Percentiles rank a stretch among this genome's conserved stretches.
phyloP scores from a whole-genome alignment of 208 protist genomes.

The Leishmania tropica region DNA sequence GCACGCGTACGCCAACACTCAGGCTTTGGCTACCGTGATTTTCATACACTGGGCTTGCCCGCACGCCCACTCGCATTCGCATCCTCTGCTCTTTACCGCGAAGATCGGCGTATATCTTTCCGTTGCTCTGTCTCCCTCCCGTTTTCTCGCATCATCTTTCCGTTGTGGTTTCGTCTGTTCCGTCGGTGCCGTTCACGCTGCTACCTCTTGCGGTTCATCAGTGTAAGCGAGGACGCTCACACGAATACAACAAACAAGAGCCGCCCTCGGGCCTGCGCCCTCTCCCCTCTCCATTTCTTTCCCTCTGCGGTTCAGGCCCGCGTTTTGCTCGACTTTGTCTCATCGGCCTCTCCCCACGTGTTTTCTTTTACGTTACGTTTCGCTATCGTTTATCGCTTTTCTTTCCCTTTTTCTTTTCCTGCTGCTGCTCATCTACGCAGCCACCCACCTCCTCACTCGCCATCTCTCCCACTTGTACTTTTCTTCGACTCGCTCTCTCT shows the following conservation, averaged over 20 bases:
- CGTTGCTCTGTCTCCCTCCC: constrained; percentile 3
- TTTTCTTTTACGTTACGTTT: too few relatives aligned
- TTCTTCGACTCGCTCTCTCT: not conserved
- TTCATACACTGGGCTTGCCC: not conserved
- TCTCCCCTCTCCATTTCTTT: not conserved
- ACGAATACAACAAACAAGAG: not conserved
- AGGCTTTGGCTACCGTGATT: not conserved
- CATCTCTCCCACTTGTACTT: not conserved
- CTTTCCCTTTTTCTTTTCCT: not conserved
- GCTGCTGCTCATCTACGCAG: not conserved
- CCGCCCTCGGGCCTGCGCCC: not conserved
- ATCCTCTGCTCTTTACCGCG: not conserved
- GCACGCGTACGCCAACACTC: not conserved
- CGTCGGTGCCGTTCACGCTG: not conserved
- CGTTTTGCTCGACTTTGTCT: not conserved
- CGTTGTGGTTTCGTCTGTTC: not conserved
- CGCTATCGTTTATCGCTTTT: not conserved
- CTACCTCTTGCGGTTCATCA: not conserved
- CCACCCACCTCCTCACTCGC: not conserved
- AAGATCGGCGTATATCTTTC: not conserved
- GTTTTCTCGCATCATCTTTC: not conserved
- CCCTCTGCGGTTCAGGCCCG: not conserved
- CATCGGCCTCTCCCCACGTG: not conserved
- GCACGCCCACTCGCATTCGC: not conserved
- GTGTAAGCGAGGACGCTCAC: not conserved